Conservation (phyloP, 2,329 filamentous ascomycete species). For the Lachnellula hyalina region DNA sequence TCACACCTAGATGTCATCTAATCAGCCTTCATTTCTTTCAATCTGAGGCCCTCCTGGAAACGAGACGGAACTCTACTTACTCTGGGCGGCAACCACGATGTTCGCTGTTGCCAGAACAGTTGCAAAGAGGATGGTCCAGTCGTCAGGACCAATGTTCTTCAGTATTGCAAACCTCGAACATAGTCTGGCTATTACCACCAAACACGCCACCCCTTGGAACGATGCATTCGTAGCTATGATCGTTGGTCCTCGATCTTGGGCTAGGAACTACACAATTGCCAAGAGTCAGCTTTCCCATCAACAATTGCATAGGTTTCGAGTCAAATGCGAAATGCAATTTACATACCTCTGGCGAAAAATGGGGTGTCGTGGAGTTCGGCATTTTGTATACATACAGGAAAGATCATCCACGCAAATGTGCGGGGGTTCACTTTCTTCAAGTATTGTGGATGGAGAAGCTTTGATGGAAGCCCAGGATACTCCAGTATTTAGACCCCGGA, state of each 20-base stretch:
- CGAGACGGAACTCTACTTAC: not conserved
- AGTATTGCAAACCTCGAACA: not conserved
- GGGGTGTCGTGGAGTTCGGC: too few relatives aligned
- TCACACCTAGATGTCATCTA: not conserved
- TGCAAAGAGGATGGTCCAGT: constrained; percentile 1
- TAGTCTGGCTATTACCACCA: not conserved
- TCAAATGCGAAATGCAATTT: too few relatives aligned
- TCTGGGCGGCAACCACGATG: constrained; percentile 1
- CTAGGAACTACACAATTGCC: not conserved
- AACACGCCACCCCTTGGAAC: not conserved
- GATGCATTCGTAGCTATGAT: constrained; percentile 1
- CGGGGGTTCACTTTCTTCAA: too few relatives aligned
- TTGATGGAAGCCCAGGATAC: too few relatives aligned
- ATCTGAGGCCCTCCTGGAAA: not conserved
- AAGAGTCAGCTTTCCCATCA: too few relatives aligned
- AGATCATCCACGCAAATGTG: too few relatives aligned
- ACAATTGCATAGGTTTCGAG: too few relatives aligned
- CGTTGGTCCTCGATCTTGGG: constrained; percentile 2
- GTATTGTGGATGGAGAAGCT: too few relatives aligned
- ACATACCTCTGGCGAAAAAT: too few relatives aligned
- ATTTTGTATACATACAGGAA: too few relatives aligned
- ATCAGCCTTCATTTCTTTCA: not conserved
- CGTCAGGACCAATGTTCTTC: not conserved
- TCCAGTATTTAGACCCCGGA: too few relatives aligned
- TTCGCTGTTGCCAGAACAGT: constrained; percentile 1